Conservation (phyloP, 2,329 filamentous ascomycete genomes). For the Fusarium sp. region DNA sequence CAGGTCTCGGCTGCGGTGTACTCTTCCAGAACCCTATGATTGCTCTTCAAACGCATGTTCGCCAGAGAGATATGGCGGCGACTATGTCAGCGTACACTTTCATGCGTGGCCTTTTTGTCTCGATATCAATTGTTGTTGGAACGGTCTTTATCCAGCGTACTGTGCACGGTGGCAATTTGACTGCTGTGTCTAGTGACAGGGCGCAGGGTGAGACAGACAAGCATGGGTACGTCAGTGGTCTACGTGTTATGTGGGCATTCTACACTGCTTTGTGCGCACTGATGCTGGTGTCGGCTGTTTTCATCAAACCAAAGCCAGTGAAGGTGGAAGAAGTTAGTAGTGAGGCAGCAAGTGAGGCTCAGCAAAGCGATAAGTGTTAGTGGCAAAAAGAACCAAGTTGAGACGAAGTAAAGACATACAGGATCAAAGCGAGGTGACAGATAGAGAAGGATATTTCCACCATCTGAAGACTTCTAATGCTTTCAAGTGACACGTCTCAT, state of each 20-base stretch:
- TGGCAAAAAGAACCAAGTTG: neutral
- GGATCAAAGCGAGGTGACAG: neutral
- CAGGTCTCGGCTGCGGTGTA: conserved; percentile 70
- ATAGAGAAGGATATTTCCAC: neutral
- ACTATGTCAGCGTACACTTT: conserved; percentile 74
- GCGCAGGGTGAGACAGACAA: conserved; percentile 13
- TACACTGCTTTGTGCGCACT: conserved; percentile 26
- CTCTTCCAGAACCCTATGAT: conserved; percentile 77
- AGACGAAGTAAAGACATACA: neutral
- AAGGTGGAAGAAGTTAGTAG: neutral
- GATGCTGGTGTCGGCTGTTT: conserved; percentile 19
- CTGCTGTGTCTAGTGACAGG: conserved; percentile 5
- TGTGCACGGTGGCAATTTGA: conserved; percentile 26
- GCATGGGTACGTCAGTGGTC: conserved; percentile 22
- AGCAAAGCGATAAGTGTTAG: neutral
- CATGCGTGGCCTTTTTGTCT: conserved; percentile 72
- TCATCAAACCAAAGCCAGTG: conserved; percentile 21
- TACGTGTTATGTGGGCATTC: conserved; percentile 35
- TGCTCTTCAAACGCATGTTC: conserved; percentile 71
- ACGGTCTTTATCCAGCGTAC: conserved; percentile 74
- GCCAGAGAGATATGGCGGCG: conserved; percentile 69
- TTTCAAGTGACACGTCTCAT: neutral
- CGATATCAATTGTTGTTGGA: conserved; percentile 75
- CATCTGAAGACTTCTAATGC: neutral
- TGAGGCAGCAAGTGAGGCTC: neutral